Percentiles rank a stretch among this genome's conserved stretches.
These are phyloP conservation scores for Nepenthes mirabilis DNA, from an alignment of 148 eudicot genomes.

Conservation along the genomic window DNA sequence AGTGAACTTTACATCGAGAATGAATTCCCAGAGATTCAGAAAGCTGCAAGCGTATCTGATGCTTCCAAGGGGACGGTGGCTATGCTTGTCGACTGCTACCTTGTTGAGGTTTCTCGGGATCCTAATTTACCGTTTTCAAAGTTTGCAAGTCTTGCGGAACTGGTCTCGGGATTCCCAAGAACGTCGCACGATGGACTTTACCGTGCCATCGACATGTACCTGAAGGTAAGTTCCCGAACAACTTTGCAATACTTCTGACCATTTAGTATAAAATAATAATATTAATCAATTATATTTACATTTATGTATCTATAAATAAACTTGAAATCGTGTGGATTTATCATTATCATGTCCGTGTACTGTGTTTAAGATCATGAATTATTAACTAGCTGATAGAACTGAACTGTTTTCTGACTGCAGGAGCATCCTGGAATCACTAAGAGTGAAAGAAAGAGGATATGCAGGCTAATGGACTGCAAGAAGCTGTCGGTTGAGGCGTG, in stretches of 20 bases:
- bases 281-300: too few relatives aligned
- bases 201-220: conserved; percentile 82
- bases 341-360: too few relatives aligned
- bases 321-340: too few relatives aligned
- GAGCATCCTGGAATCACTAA: conserved; percentile 70
- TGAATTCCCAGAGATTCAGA: conserved; percentile 35
- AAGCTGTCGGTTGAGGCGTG: conserved; percentile 82
- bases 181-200: conserved; percentile 70
- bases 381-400: not conserved
- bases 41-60: conserved; percentile 30
- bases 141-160: conserved; percentile 56
- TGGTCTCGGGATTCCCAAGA: conserved; percentile 62
- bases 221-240: conserved; percentile 41
- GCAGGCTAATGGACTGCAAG: conserved; percentile 80
- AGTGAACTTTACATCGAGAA: conserved; percentile 17
- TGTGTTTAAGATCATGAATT: too few relatives aligned
- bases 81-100: conserved; percentile 70
- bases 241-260: not conserved
- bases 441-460: conserved; percentile 63
- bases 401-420: conserved; percentile 20
- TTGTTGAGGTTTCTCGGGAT: conserved; percentile 71
- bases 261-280: too few relatives aligned
- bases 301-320: too few relatives aligned
- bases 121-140: conserved; percentile 42
- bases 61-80: conserved; percentile 68